phyloP scores from a whole-genome alignment of 768 basidiomycete species.

The Pleurotus eryngii region DNA sequence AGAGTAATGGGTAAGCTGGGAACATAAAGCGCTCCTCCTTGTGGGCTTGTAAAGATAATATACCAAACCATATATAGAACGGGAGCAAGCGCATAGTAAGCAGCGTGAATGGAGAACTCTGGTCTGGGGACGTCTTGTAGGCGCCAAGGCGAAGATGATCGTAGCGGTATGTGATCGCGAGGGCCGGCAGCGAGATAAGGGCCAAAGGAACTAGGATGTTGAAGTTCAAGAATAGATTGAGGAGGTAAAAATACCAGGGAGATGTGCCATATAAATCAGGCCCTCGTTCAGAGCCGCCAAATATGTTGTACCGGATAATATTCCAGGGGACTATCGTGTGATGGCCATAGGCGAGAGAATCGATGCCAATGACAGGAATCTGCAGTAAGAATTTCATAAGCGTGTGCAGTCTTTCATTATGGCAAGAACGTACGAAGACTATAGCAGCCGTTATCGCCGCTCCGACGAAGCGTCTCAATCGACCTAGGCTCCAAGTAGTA shows the following conservation, averaged over 20 bases:
- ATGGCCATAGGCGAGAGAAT: slow-evolving; percentile 84
- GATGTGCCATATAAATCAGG: slow-evolving; percentile 94
- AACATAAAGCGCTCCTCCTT: slow-evolving; percentile 99
- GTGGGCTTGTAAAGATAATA: slow-evolving; percentile 81
- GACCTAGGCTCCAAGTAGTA: slow-evolving; percentile 53
- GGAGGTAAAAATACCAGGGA: slow-evolving; percentile 81
- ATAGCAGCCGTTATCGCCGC: slow-evolving; percentile 55
- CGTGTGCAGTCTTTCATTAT: not conserved
- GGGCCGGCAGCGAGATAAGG: slow-evolving; percentile 73
- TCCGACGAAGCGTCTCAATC: slow-evolving; percentile 55
- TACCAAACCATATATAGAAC: slow-evolving; percentile 85
- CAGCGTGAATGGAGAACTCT: slow-evolving; percentile 78
- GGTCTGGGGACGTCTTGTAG: slow-evolving; percentile 42
- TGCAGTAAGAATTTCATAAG: slow-evolving; percentile 27
- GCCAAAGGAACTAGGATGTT: slow-evolving; percentile 84
- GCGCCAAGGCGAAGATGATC: slow-evolving; percentile 77
- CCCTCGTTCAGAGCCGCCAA: slow-evolving; percentile 73
- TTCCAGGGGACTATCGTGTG: slow-evolving; percentile 86
- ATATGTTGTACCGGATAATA: slow-evolving; percentile 90
- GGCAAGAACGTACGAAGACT: slow-evolving; percentile 51
- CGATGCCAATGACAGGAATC: slow-evolving; percentile 82
- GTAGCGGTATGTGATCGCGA: slow-evolving; percentile 67
- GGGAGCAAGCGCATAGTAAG: slow-evolving; percentile 79
- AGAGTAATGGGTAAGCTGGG: slow-evolving; percentile 86
- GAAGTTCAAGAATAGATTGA: slow-evolving; percentile 92